Base-by-base conservation (phyloP, 257 asterid genomes). In the Petunia secreta region DNA sequence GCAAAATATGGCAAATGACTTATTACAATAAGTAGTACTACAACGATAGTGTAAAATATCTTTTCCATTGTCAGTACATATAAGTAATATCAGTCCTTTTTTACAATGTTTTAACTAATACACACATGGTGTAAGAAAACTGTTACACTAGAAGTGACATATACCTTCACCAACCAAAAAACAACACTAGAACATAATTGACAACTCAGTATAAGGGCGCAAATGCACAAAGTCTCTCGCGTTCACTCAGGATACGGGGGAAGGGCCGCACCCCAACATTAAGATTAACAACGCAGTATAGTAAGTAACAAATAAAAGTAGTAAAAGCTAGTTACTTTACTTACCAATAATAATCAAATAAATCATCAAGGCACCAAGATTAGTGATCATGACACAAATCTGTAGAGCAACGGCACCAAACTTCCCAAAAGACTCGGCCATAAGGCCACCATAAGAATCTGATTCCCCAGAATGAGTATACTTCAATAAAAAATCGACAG, bases 361-460 rank as follows among this genome's bases (percentile, higher is more conserved):
- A 75, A 96, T 92, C 50, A 96, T 94, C 87, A 96, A 80, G 75
- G 99, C 99, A 9, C 99, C 99, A 34, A 94, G 93, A 71, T 96
- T 94, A 16, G 99, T 94, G 43, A 94, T 81, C 87, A 94, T 76
- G 54, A 96, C 97, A 84, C 98, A 96, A 77, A 92, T 80, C 86
- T 92, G 99, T 82, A 96, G 98, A 37, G 89, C 93, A 66, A 92
- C 87, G 3, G 99, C 85, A 53, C 99, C 99, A 75, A 74, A 80
- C 82, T 84, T 94, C 63, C 99, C 99, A 74, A 96, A 96, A 5
- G 99, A 91, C 85, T 92, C 98, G 0, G 94, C 98, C 99, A 96
- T 94, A 46, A 96, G 78, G 63, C 91, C 95, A 50, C 97, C 98
- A 79, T 96, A 96, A 1, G 99, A 86, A 82, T 84, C 88, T 52